These are phyloP conservation scores for Mortierella hygrophila DNA, from an alignment of 192 early-diverging fungal species.

Conservation along the genomic window DNA sequence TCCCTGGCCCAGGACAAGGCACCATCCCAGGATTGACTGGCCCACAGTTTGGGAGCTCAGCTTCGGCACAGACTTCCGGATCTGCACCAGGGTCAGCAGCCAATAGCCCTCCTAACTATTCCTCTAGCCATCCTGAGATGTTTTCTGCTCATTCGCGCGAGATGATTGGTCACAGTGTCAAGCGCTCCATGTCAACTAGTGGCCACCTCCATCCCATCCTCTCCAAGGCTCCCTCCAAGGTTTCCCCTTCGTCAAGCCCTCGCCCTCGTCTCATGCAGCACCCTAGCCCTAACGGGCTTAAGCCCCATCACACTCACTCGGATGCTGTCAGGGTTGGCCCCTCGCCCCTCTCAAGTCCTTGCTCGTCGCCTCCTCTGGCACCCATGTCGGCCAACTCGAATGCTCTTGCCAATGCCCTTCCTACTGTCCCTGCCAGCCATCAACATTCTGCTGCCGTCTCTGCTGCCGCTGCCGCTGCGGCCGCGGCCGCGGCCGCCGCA, in stretches of 20 bases:
- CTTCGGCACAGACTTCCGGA: conserved; percentile 17
- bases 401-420: conserved; percentile 39
- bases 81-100: conserved; percentile 33
- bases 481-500: conserved; percentile 33
- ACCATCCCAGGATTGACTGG: conserved; percentile 35
- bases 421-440: conserved; percentile 44
- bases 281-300: conserved; percentile 30
- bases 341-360: conserved; percentile 44
- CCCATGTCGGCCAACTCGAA: conserved; percentile 13
- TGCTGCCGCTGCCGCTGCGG: conserved; percentile 45
- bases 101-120: conserved; percentile 47
- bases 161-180: conserved; percentile 9
- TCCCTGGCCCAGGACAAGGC: conserved; percentile 49
- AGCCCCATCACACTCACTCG: conserved; percentile 15
- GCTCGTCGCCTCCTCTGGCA: conserved; percentile 42
- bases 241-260: conserved; percentile 43
- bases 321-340: conserved; percentile 40
- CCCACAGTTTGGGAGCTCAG: background rate
- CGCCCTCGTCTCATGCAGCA: conserved; percentile 35
- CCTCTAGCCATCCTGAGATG: background rate
- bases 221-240: conserved; percentile 28
- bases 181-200: conserved; percentile 27
- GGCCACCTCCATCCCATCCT: conserved; percentile 49
- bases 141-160: background rate
- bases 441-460: conserved; percentile 52